Conservation (phyloP, 495 filamentous ascomycete genomes). For the Neurospora intermedia region DNA sequence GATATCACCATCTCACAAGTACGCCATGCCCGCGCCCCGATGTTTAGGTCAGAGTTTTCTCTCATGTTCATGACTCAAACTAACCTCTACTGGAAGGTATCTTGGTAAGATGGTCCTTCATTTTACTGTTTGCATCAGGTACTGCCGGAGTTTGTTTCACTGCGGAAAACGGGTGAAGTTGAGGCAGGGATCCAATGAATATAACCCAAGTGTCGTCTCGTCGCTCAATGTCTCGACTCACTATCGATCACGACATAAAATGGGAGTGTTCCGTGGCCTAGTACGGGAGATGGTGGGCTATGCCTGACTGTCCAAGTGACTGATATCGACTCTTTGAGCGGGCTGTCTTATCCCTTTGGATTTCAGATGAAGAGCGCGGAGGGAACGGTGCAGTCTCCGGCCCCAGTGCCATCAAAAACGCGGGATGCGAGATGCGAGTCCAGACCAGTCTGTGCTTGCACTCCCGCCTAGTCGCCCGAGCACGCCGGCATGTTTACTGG, state of each 20-base stretch:
- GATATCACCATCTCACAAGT: not conserved
- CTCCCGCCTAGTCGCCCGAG: not conserved
- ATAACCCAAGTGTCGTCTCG: not conserved
- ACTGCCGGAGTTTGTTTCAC: not conserved
- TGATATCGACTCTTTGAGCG: not conserved
- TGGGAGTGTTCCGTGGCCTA: not conserved
- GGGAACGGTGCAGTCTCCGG: not conserved
- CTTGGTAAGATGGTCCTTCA: not conserved
- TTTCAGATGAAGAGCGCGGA: not conserved
- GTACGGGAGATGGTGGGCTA: not conserved
- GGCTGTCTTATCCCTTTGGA: not conserved
- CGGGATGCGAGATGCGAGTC: not conserved
- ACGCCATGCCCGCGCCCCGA: not conserved
- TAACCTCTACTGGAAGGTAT: not conserved
- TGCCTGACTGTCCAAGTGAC: not conserved
- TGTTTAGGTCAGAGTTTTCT: not conserved
- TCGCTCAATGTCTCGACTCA: not conserved
- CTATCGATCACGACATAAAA: not conserved
- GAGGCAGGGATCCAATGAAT: not conserved
- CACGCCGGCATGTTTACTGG: not conserved
- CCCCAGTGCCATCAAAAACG: too few relatives aligned
- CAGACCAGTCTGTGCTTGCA: not conserved
- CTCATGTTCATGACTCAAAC: not conserved
- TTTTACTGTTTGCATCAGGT: not conserved
- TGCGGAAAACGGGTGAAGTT: not conserved